Evolutionary conservation across 2,329 filamentous ascomycete genomes (phyloP).

Genomic region (Talaromyces sp.): DNA sequence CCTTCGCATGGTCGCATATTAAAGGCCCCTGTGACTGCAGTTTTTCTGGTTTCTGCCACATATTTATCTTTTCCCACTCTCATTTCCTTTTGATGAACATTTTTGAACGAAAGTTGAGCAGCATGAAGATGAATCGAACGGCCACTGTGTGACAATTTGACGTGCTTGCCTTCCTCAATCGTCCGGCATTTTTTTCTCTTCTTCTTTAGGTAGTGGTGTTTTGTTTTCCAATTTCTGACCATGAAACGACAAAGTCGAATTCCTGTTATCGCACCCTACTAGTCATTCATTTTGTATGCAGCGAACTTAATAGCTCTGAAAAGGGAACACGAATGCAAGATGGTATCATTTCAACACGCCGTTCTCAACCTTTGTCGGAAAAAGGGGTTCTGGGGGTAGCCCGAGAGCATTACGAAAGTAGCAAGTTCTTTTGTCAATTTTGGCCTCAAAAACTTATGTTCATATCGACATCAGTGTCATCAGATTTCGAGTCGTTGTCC

Average conservation of each 20-base stretch:
- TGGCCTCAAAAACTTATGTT: background rate
- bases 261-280: background rate
- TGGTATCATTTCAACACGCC: background rate
- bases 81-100: background rate
- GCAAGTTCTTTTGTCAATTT: background rate
- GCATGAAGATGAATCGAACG: background rate
- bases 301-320: slow-evolving; percentile 2
- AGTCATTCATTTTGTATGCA: slow-evolving; percentile 4
- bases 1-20: no score
- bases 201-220: background rate
- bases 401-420: background rate
- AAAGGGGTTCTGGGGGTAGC: background rate
- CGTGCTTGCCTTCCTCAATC: background rate
- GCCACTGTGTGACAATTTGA: background rate
- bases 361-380: background rate
- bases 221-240: background rate
- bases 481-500: slow-evolving; percentile 12
- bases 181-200: background rate
- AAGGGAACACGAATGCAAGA: background rate
- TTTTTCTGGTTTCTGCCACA: background rate
- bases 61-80: background rate
- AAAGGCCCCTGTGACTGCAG: background rate
- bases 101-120: background rate
- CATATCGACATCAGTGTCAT: slow-evolving; percentile 20
- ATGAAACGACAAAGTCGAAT: background rate